Conservation (phyloP, 2,329 filamentous ascomycete genomes). For the Harringtonia aguacate region DNA sequence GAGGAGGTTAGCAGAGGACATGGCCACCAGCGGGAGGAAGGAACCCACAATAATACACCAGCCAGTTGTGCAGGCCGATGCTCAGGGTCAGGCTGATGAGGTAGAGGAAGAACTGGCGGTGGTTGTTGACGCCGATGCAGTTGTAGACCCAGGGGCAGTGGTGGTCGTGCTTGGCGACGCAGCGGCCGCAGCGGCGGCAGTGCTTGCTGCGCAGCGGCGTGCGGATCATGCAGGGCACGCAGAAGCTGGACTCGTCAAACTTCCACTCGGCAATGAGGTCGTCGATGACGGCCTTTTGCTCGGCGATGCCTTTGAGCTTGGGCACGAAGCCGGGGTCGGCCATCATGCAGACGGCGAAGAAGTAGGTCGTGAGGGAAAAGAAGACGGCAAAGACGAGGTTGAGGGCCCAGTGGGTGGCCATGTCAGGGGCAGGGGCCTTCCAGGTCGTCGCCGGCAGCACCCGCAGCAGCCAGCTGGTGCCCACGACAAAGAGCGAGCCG, state of each 20-base stretch:
- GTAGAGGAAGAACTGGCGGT: conserved; percentile 91
- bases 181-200: conserved; percentile 81
- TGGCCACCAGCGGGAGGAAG: too few species aligned
- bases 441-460: conserved; percentile 46
- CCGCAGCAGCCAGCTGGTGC: conserved; percentile 61
- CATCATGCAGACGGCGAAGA: conserved; percentile 77
- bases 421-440: not conserved
- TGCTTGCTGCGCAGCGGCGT: conserved; percentile 92
- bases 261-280: conserved; percentile 77
- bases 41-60: conserved; percentile 61
- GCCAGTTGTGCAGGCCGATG: conserved; percentile 58
- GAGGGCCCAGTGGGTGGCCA: conserved; percentile 53
- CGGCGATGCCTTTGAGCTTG: conserved; percentile 77
- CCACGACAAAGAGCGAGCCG: conserved; percentile 71
- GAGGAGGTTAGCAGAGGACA: too few species aligned
- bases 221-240: conserved; percentile 86
- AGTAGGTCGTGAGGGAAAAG: conserved; percentile 63
- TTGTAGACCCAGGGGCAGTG: conserved; percentile 98
- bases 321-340: conserved; percentile 90
- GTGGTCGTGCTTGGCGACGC: conserved; percentile 93
- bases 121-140: conserved; percentile 90
- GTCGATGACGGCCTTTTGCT: conserved; percentile 82
- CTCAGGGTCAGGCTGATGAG: conserved; percentile 67
- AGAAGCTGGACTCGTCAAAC: conserved; percentile 92
- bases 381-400: conserved; percentile 65